phyloP scores from a whole-genome alignment of 495 filamentous ascomycete genomes.

The Viridothelium virens region DNA sequence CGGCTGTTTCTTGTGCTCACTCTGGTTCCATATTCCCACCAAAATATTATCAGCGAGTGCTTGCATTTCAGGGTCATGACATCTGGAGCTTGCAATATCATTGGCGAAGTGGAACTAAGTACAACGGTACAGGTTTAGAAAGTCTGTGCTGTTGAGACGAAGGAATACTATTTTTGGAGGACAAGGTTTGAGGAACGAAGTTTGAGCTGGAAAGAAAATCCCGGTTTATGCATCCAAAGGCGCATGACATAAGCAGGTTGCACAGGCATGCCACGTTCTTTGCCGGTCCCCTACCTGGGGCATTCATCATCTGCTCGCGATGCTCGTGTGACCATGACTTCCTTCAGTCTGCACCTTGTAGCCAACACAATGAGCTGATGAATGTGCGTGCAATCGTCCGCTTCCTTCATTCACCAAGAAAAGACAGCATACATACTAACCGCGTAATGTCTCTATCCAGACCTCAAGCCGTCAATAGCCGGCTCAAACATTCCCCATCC shows the following conservation, averaged over 20 bases:
- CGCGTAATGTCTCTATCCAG: background rate
- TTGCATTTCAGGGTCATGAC: too few relatives aligned
- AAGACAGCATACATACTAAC: background rate
- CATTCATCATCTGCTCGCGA: slow-evolving; percentile 1
- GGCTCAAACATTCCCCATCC: background rate
- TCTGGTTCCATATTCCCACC: too few relatives aligned
- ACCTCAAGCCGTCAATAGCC: background rate
- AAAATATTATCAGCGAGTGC: too few relatives aligned
- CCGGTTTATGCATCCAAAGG: too few relatives aligned
- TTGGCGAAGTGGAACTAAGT: too few relatives aligned
- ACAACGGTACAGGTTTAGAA: too few relatives aligned
- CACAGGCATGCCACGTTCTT: background rate
- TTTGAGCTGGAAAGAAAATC: too few relatives aligned
- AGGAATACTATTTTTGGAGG: too few relatives aligned
- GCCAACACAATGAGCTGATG: background rate
- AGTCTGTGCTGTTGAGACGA: too few relatives aligned
- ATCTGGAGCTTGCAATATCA: too few relatives aligned
- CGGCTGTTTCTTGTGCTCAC: too few relatives aligned
- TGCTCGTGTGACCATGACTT: background rate
- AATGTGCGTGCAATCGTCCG: background rate
- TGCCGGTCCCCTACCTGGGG: background rate
- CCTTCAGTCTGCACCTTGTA: background rate
- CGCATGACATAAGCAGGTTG: background rate
- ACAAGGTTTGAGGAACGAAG: too few relatives aligned
- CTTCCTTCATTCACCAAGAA: background rate